phyloP scores from a whole-genome alignment of 495 filamentous ascomycete species.

The Penicillium soppii region DNA sequence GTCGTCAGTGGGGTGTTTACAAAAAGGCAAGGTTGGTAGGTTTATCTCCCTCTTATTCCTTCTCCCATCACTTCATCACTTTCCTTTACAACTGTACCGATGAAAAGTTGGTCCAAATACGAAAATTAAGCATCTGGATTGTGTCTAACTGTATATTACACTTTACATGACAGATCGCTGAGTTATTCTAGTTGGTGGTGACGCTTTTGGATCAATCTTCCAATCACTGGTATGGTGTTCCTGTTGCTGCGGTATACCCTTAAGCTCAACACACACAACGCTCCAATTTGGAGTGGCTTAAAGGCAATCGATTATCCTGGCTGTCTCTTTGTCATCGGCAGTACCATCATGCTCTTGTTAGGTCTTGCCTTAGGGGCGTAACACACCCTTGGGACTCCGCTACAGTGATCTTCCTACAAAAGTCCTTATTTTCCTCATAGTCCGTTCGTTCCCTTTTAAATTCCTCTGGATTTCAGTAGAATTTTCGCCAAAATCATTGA shows the following conservation, averaged over 20 bases:
- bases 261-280: constrained; percentile 65
- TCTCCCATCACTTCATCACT: too few relatives aligned
- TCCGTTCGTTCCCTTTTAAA: too few relatives aligned
- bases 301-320: constrained; percentile 71
- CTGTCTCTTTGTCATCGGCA: constrained; percentile 56
- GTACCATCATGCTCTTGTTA: constrained; percentile 68
- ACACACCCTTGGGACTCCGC: constrained; percentile 65
- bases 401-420: too few relatives aligned
- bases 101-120: not conserved
- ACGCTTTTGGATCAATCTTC: constrained; percentile 61
- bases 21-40: not conserved
- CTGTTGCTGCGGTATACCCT: constrained; percentile 59
- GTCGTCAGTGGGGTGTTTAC: constrained; percentile 26
- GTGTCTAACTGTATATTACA: not conserved
- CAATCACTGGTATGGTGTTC: constrained; percentile 61
- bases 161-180: not conserved
- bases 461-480: too few relatives aligned
- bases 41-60: not conserved
- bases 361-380: constrained; percentile 67
- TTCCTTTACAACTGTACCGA: not conserved
- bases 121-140: not conserved
- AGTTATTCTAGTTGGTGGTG: constrained; percentile 16
- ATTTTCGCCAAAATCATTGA: too few relatives aligned
- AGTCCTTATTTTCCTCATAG: too few relatives aligned
- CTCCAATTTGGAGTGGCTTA: constrained; percentile 60